These are phyloP conservation scores for Picea glauca DNA, from an alignment of 75 land plant species.

Conservation along the genomic window DNA sequence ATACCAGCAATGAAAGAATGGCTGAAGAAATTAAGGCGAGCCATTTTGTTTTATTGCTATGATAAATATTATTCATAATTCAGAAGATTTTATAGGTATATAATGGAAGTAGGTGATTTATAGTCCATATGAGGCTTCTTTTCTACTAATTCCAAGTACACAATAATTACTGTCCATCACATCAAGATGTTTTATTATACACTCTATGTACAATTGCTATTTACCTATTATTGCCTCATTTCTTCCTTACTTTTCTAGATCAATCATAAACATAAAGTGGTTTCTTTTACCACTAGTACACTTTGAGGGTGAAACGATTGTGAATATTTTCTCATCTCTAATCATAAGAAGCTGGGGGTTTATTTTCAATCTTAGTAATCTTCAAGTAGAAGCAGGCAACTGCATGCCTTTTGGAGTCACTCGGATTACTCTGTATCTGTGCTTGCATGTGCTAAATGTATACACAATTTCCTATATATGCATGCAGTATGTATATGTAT, in stretches of 20 bases:
- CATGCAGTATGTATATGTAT: too few species aligned
- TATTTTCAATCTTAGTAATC: too few species aligned
- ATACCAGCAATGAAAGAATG: constrained; percentile 90
- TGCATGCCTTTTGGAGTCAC: too few species aligned
- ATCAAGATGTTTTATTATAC: not conserved
- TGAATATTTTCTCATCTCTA: not conserved
- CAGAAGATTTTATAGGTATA: not conserved
- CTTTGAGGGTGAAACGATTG: not conserved
- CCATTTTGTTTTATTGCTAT: not conserved
- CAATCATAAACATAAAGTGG: not conserved
- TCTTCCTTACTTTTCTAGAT: not conserved
- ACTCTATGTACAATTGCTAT: not conserved
- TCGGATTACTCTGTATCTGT: too few species aligned
- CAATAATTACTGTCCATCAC: not conserved
- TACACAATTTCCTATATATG: too few species aligned
- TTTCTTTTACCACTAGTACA: not conserved
- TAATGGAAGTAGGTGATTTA: not conserved
- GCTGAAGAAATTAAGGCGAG: constrained; percentile 85
- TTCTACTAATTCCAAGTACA: not conserved
- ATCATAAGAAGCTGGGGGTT: not conserved
- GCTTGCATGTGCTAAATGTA: too few species aligned
- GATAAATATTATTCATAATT: too few species aligned
- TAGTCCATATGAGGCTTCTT: not conserved
- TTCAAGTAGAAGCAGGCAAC: too few species aligned
- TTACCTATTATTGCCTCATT: not conserved